Percentiles rank a stretch among this genome's conserved stretches.
phyloP scores from a whole-genome alignment of 2,329 filamentous ascomycete species.

The Neoscytalidium dimidiatum region DNA sequence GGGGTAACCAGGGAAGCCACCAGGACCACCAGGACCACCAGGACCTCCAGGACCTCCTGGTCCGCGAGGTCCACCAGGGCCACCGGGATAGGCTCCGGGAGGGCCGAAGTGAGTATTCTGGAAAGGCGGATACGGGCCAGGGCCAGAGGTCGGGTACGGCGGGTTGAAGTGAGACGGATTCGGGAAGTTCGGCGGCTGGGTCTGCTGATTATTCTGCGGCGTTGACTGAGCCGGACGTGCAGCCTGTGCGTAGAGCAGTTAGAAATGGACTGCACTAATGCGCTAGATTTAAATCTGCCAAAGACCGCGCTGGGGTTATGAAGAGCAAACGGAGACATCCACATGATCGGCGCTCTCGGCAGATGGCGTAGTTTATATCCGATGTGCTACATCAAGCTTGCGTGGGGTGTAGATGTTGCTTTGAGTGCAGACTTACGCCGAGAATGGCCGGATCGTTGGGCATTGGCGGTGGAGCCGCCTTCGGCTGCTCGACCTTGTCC shows the following conservation, averaged over 20 bases:
- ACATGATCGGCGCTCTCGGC: conserved; percentile 95
- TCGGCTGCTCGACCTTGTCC: conserved; percentile 70
- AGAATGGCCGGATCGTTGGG: conserved; percentile 96
- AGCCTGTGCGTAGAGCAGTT: conserved; percentile 7
- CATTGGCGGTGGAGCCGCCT: conserved; percentile 74
- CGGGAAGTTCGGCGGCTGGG: conserved; percentile 41
- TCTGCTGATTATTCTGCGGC: conserved; percentile 34
- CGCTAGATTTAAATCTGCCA: not conserved
- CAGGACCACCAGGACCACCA: conserved; percentile 35
- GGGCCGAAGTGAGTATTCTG: conserved; percentile 52
- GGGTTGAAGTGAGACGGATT: conserved; percentile 14
- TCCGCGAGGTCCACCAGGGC: conserved; percentile 37
- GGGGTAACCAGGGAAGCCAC: conserved; percentile 63
- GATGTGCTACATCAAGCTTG: conserved; percentile 85
- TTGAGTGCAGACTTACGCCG: conserved; percentile 70
- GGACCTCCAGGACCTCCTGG: conserved; percentile 29
- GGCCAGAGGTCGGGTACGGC: conserved; percentile 27
- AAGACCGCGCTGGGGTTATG: conserved; percentile 64
- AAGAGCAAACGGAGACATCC: conserved; percentile 99
- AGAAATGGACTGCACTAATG: not conserved
- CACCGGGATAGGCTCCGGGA: conserved; percentile 45
- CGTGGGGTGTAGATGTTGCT: not conserved
- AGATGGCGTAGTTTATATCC: conserved; percentile 86
- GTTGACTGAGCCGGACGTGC: conserved; percentile 20
- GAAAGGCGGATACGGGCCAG: conserved; percentile 44